Evolutionary conservation across 2,329 filamentous ascomycete species (phyloP), one percentile per base, ranked within the genome.

Genomic region (Tolypocladium capitatum): DNA sequence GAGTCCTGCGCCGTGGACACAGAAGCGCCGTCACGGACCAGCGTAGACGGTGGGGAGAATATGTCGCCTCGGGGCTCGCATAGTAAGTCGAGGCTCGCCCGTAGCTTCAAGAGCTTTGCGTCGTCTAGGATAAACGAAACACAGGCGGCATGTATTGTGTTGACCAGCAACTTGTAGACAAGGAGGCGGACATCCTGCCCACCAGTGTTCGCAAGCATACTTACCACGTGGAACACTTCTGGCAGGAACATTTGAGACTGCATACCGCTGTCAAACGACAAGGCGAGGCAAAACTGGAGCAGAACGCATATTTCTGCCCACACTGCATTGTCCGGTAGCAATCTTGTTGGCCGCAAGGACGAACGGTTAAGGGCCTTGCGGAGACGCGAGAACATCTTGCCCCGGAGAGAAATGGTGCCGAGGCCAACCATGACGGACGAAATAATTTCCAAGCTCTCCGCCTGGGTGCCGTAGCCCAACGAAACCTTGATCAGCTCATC

Each of bases 301-400:
- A 85, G 66, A 42, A 84, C 72, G 57, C 80, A 83, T 28, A 85
- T 78, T 61, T 85, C 81, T n/a, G 72, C 65, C 81, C 81, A 85
- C 9, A 83, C 80, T 2, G 74, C 70, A 53, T 84, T 84, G 50
- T 85, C 81, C 9, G 79, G 76, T 2, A 85, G 67, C 46, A 76
- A 69, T 53, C 76, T 76, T 1, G 81, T 84, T n/a, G 81, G 79
- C 34, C 81, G 72, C 46, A 83, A 65, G 1, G 81, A 84, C 6
- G 80, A 82, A 49, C 80, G 72, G 55, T 83, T 84, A 43, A 85
- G 65, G 2, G 79, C 78, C 61, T 84, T 85, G 42, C 81, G 73
- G 36, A 85, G 69, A 28, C 80, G 72, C 27, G 79, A 78, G 20
- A 85, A 74, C 21, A 84, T 69, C 58, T 79, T 84, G 14, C 80